A percentile compares a stretch with the other conserved stretches of the same genome.
Conservation (phyloP, 768 basidiomycete species). For the Podaxis sp. region DNA sequence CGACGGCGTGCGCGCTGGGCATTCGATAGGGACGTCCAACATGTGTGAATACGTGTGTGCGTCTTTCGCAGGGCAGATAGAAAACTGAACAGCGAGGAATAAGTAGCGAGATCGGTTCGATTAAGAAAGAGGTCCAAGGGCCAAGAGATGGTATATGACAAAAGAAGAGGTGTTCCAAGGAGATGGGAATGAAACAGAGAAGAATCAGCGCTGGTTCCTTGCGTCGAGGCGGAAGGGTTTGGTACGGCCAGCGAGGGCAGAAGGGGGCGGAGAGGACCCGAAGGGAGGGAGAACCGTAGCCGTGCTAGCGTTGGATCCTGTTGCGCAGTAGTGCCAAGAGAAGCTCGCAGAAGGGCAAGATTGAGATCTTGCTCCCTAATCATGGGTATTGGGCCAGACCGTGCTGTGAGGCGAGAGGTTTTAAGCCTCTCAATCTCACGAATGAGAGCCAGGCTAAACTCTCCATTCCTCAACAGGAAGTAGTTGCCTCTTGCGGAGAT, state of each 20-base stretch:
- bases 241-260: slow-evolving; percentile 65
- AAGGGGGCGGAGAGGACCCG: slow-evolving; percentile 79
- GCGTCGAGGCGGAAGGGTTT: slow-evolving; percentile 37
- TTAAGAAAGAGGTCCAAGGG: slow-evolving; percentile 90
- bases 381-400: slow-evolving; percentile 65
- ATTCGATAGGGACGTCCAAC: slow-evolving; percentile 86
- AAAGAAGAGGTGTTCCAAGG: slow-evolving; percentile 72
- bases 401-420: slow-evolving; percentile 68
- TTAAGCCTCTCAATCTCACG: slow-evolving; percentile 86
- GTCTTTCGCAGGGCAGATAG: slow-evolving; percentile 83
- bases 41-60: slow-evolving; percentile 74
- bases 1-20: slow-evolving; percentile 79
- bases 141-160: slow-evolving; percentile 78
- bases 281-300: slow-evolving; percentile 75
- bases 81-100: slow-evolving; percentile 79
- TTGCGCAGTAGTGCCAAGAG: slow-evolving; percentile 85
- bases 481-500: slow-evolving; percentile 70
- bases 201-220: slow-evolving; percentile 33
- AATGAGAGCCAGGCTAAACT: slow-evolving; percentile 82
- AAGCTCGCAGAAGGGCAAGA: slow-evolving; percentile 82
- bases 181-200: slow-evolving; percentile 71
- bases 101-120: slow-evolving; percentile 68
- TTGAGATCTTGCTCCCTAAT: slow-evolving; percentile 92
- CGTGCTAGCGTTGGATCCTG: slow-evolving; percentile 75
- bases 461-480: slow-evolving; percentile 86